Percentiles rank a stretch among this genome's conserved stretches.
These are phyloP conservation scores for Dittrichia graveolens DNA, from an alignment of 129 eudicot genomes.

Conservation along the genomic window DNA sequence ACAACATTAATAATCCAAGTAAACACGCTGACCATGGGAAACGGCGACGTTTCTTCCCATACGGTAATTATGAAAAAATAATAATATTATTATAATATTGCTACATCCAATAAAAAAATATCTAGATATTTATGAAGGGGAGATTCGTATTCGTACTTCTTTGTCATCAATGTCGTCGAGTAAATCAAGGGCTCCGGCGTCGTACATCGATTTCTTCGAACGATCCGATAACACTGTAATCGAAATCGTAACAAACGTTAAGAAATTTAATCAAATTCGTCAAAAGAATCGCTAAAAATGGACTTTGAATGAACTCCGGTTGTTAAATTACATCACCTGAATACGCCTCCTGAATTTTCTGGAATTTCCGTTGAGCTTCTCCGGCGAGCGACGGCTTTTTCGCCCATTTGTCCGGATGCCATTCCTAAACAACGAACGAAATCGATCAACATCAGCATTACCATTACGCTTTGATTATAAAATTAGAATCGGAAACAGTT, in stretches of 20 bases:
- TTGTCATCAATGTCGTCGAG: slow-evolving; percentile 68
- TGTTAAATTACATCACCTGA: slow-evolving; percentile 46
- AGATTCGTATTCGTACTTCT: slow-evolving; percentile 55
- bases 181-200: slow-evolving; percentile 74
- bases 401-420: slow-evolving; percentile 92
- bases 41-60: neutral
- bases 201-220: slow-evolving; percentile 75
- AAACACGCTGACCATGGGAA: too few relatives aligned
- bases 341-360: slow-evolving; percentile 88
- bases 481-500: neutral
- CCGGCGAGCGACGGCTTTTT: slow-evolving; percentile 65
- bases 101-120: slow-evolving; percentile 29
- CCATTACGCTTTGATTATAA: neutral
- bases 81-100: neutral
- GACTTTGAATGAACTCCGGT: neutral
- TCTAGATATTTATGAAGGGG: slow-evolving; percentile 42
- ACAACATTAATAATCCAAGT: too few relatives aligned
- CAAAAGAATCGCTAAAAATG: neutral
- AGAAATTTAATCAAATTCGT: slow-evolving; percentile 1
- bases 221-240: slow-evolving; percentile 76
- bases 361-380: slow-evolving; percentile 75
- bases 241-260: slow-evolving; percentile 1
- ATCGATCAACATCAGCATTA: too few relatives aligned
- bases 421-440: slow-evolving; percentile 48
- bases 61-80: neutral